Evolutionary conservation across 2,329 filamentous ascomycete species (phyloP).

Genomic region (Colletotrichum australisinense): DNA sequence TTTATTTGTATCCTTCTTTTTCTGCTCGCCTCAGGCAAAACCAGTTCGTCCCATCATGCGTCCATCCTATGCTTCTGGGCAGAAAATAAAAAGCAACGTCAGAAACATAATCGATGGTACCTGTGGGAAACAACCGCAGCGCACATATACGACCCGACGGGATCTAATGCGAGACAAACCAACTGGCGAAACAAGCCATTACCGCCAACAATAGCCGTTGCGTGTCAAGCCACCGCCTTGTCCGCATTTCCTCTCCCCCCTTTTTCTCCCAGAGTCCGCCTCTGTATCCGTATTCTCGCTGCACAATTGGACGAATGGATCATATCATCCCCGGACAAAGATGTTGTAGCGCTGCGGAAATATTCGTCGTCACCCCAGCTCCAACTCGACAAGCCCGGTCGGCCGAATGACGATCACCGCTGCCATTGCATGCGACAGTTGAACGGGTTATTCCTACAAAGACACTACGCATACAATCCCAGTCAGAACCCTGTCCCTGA

Average conservation of each 20-base stretch:
- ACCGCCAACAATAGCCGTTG: background rate
- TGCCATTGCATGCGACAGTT: background rate
- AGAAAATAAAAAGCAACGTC: background rate
- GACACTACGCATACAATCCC: background rate
- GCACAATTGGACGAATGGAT: background rate
- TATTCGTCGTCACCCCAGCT: background rate
- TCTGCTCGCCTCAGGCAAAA: background rate
- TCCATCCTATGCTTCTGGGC: background rate
- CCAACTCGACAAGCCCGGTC: constrained; percentile 19
- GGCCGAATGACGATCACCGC: constrained; percentile 32
- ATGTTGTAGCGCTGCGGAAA: background rate
- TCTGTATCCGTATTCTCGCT: background rate
- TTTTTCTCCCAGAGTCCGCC: background rate
- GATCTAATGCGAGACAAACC: too few relatives aligned
- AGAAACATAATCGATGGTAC: background rate
- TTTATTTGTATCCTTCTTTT: background rate
- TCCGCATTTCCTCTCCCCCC: background rate
- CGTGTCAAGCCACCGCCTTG: background rate
- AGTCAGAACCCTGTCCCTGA: constrained; percentile 7
- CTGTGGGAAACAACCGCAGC: background rate
- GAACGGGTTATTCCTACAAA: background rate
- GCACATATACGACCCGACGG: background rate
- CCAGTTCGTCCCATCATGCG: constrained; percentile 10
- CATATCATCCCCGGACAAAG: background rate
- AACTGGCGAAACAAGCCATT: background rate